phyloP scores from a whole-genome alignment of 2,329 filamentous ascomycete genomes.

The Fusarium musae region DNA sequence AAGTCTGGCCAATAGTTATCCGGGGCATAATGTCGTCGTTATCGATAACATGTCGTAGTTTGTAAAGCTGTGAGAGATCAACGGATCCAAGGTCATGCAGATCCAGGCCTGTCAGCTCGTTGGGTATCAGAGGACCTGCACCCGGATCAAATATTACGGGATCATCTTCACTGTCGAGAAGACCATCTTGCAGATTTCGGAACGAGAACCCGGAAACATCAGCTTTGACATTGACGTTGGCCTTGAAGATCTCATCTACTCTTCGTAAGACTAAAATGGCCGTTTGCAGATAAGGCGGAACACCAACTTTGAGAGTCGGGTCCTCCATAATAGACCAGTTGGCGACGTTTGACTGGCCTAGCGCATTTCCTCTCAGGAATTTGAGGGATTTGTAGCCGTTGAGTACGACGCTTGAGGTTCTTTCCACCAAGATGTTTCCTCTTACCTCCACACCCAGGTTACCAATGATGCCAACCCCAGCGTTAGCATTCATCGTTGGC shows the following conservation, averaged over 20 bases:
- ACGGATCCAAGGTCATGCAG: background rate
- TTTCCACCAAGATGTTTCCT: too few relatives aligned
- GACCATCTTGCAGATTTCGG: background rate
- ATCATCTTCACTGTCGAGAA: background rate
- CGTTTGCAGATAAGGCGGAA: background rate
- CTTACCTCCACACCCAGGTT: rapidly evolving
- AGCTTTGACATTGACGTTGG: background rate
- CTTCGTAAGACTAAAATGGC: background rate
- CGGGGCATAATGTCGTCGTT: too few relatives aligned
- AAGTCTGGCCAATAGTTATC: background rate
- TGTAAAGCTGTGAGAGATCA: background rate
- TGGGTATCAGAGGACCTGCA: background rate
- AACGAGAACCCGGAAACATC: background rate
- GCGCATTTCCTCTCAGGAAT: rapidly evolving
- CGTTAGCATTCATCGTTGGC: too few relatives aligned
- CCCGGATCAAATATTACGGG: background rate
- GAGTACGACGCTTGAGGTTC: background rate
- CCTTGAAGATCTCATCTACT: background rate
- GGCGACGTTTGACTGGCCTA: rapidly evolving
- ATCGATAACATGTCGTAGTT: too few relatives aligned
- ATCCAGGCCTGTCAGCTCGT: rapidly evolving
- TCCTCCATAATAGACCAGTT: background rate
- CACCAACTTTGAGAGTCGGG: background rate
- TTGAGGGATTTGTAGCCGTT: background rate
- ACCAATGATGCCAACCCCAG: too few relatives aligned